Conservation (phyloP, 2,329 filamentous ascomycete genomes). For the Didymella lethalis region DNA sequence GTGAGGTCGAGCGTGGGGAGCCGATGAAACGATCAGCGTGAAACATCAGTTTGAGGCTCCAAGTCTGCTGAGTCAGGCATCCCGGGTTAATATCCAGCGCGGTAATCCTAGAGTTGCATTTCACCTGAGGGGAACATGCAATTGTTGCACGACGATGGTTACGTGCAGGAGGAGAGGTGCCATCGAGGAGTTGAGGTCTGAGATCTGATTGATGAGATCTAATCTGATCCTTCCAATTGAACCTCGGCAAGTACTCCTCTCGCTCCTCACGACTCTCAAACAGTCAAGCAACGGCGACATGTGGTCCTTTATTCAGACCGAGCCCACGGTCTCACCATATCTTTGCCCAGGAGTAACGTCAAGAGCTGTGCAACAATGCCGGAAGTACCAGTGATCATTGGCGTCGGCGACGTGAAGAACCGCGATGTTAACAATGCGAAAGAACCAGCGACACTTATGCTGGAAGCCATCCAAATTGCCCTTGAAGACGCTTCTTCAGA, state of each 20-base stretch:
- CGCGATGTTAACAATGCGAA: constrained; percentile 59
- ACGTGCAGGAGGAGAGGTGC: background rate
- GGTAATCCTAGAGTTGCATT: background rate
- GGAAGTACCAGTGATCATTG: constrained; percentile 64
- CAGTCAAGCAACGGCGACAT: background rate
- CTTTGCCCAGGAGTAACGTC: background rate
- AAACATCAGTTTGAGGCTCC: constrained; percentile 7
- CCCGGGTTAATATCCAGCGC: too few relatives aligned
- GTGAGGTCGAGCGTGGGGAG: constrained; percentile 15
- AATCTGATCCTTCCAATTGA: constrained; percentile 17
- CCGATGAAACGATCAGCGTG: constrained; percentile 16
- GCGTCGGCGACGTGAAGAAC: constrained; percentile 69
- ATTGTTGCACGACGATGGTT: background rate
- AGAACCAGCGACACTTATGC: constrained; percentile 67
- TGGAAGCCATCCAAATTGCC: constrained; percentile 62
- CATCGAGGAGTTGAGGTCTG: background rate
- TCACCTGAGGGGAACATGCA: too few relatives aligned
- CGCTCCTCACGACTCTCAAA: constrained; percentile 21
- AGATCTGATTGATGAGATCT: constrained; percentile 5
- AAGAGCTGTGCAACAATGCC: background rate
- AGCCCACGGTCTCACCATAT: background rate
- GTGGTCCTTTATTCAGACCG: constrained; percentile 3
- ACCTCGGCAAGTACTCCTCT: constrained; percentile 19
- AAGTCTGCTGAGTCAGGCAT: constrained; percentile 6
- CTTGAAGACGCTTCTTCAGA: constrained; percentile 59